Conservation (phyloP, 1,139 yeast species). For the Wickerhamomyces sp. region DNA sequence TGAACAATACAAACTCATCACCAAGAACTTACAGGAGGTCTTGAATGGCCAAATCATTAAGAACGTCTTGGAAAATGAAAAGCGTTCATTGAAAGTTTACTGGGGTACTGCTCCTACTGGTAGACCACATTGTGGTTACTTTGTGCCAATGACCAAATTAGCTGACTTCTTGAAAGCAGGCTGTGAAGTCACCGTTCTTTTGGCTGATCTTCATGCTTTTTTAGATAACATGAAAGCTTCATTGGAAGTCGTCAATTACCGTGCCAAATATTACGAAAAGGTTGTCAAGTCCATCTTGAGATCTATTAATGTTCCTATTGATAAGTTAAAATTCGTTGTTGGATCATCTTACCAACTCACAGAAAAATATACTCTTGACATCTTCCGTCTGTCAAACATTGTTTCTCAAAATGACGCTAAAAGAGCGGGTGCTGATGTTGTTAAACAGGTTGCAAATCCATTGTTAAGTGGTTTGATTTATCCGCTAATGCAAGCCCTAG, state of each 20-base stretch:
- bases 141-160: slow-evolving; percentile 94
- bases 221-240: slow-evolving; percentile 99
- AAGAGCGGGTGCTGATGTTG: slow-evolving; percentile 99
- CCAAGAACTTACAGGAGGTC: slow-evolving; percentile 87
- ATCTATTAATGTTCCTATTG: slow-evolving; percentile 89
- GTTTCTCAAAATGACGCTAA: slow-evolving; percentile 95
- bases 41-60: slow-evolving; percentile 86
- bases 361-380: slow-evolving; percentile 78
- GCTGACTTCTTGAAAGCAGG: slow-evolving; percentile 97
- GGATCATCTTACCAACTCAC: slow-evolving; percentile 88
- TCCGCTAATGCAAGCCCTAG: slow-evolving; percentile 98
- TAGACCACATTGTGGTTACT: slow-evolving; percentile 97
- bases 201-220: slow-evolving; percentile 97
- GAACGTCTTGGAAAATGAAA: slow-evolving; percentile 72
- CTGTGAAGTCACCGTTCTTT: slow-evolving; percentile 83
- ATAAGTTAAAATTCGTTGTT: slow-evolving; percentile 72
- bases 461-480: slow-evolving; percentile 89
- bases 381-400: slow-evolving; percentile 75
- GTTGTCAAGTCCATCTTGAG: slow-evolving; percentile 79
- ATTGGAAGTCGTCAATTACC: slow-evolving; percentile 79
- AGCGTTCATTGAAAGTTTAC: slow-evolving; percentile 81
- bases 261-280: slow-evolving; percentile 85
- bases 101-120: slow-evolving; percentile 99
- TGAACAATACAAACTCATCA: slow-evolving; percentile 73
- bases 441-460: slow-evolving; percentile 94